phyloP scores from a whole-genome alignment of 352 stramenopile species.

The Pythium dissotocum region DNA sequence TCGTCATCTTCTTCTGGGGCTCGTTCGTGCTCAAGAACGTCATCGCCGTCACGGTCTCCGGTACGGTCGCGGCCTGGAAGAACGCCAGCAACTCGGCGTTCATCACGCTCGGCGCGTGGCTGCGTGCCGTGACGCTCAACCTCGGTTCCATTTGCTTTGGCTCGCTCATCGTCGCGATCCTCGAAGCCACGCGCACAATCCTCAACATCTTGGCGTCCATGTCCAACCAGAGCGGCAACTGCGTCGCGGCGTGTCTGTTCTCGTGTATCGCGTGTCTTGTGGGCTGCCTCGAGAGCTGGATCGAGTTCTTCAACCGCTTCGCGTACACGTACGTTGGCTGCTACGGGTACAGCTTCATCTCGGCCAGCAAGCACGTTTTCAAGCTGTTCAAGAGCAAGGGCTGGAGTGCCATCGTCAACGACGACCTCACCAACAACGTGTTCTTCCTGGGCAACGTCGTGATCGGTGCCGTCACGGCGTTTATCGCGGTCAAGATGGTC shows the following conservation, averaged over 20 bases:
- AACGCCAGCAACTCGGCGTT: slow-evolving; percentile 68
- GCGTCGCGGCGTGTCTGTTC: slow-evolving; percentile 66
- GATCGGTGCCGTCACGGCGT: slow-evolving; percentile 67
- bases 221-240: slow-evolving; percentile 67
- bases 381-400: slow-evolving; percentile 79
- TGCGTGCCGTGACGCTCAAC: slow-evolving; percentile 85
- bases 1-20: slow-evolving; percentile 94
- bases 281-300: slow-evolving; percentile 74
- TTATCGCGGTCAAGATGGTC: slow-evolving; percentile 58
- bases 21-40: slow-evolving; percentile 87
- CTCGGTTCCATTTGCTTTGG: slow-evolving; percentile 93
- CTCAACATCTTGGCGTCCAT: slow-evolving; percentile 68
- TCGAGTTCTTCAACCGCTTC: slow-evolving; percentile 91
- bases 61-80: slow-evolving; percentile 91
- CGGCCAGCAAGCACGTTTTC: slow-evolving; percentile 72
- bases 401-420: slow-evolving; percentile 89
- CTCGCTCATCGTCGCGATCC: slow-evolving; percentile 89
- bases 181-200: slow-evolving; percentile 79
- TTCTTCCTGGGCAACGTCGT: slow-evolving; percentile 85
- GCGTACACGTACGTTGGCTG: slow-evolving; percentile 88
- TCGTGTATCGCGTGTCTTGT: slow-evolving; percentile 77
- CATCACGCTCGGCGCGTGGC: slow-evolving; percentile 75
- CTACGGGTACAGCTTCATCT: slow-evolving; percentile 87
- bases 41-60: slow-evolving; percentile 87
- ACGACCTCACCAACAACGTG: slow-evolving; percentile 83